Base-by-base conservation (phyloP, 2,329 filamentous ascomycete species). In the Colletotrichum godetiae region DNA sequence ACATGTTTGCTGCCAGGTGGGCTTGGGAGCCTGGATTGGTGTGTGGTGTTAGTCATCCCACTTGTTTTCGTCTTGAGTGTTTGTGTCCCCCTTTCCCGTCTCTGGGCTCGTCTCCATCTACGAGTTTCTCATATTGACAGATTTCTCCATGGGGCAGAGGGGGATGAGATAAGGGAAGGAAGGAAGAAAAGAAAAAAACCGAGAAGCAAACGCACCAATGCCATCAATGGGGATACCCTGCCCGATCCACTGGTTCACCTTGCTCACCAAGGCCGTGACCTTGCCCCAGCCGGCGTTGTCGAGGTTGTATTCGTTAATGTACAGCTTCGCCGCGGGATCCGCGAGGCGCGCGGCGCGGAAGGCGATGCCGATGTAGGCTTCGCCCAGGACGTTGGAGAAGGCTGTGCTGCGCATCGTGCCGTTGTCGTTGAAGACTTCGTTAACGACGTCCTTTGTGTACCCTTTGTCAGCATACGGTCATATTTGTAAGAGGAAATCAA, bases 241-340 rank as follows among this genome's bases (percentile, higher is more conserved):
- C 0, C 86, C 86, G 64, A 90, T 78, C 91, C 91, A 93, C 78
- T 90, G 88, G 78, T 89, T 88, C 75, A 94, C 92, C 77, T 91
- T 84, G 37, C 78, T 80, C 5, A 88, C 85, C 83, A 92, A 88
- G 57, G 85, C 85, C 52, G 84, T 84, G 67, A 84, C 60, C 84
- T 95, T 94, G 74, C 86, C 84, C 77, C 88, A 88, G 76, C 77
- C 86, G n/a, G 91, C 86, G 56, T 81, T 85, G 82, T 93, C 92
- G 60, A 93, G 87, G 83, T 93, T 93, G 82, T 88, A 90, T 79
- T 95, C 92, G 82, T 94, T 95, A 83, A 94, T 93, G 85, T 93
- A 95, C 49, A 95, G 86, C 82, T 92, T 92, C 2, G 91, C 91
- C 67, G 82, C 77, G 2, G 92, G 91, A 79, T 94, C 93, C 11